phyloP scores from a whole-genome alignment of 2,329 filamentous ascomycete species.

The Neurospora crassa region DNA sequence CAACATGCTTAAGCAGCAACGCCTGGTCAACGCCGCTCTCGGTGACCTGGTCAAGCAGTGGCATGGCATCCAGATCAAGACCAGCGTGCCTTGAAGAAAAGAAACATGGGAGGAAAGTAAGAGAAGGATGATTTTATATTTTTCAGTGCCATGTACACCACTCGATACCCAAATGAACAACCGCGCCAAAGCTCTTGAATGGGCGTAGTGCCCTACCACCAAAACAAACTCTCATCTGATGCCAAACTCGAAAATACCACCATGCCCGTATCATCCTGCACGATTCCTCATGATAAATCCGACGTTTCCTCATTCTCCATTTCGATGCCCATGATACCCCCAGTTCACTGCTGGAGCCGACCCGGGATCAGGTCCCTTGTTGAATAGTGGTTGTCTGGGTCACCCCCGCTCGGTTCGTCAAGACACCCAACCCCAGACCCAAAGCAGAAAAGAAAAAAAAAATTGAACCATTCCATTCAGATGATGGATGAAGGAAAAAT shows the following conservation, averaged over 20 bases:
- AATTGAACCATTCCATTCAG: too few species aligned
- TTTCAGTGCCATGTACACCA: background rate
- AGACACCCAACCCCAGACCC: background rate
- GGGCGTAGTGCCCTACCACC: background rate
- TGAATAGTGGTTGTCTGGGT: background rate
- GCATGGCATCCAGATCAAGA: conserved; percentile 77
- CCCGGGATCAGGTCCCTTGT: background rate
- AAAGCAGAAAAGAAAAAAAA: background rate
- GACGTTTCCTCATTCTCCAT: background rate
- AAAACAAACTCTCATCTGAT: background rate
- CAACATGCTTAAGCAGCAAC: conserved; percentile 70
- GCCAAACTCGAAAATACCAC: background rate
- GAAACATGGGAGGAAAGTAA: background rate
- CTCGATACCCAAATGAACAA: background rate
- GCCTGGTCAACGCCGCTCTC: conserved; percentile 66
- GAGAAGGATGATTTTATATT: background rate
- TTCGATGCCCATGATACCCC: background rate
- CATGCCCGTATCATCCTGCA: background rate
- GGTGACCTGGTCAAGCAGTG: conserved; percentile 68
- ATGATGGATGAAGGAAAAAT: background rate
- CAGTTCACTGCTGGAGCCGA: background rate
- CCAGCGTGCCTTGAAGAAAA: conserved; percentile 39
- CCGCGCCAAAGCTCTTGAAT: background rate
- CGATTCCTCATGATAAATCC: background rate
- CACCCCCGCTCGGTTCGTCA: background rate